Conservation (phyloP, 495 filamentous ascomycete species). For the Talaromyces ruber region DNA sequence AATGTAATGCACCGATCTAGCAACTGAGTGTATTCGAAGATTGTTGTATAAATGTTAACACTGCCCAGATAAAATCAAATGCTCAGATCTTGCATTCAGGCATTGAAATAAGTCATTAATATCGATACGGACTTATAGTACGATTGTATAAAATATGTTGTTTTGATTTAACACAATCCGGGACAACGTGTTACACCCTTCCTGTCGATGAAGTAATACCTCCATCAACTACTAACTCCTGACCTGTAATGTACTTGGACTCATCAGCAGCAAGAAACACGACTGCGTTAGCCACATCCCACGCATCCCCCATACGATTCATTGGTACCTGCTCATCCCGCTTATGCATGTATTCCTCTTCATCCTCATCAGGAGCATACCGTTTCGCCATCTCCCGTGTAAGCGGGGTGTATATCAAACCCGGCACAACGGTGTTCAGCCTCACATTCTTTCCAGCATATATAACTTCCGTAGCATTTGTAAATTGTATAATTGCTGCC, state of each 20-base stretch:
- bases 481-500: conserved; percentile 39
- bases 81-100: no score
- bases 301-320: conserved; percentile 32
- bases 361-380: conserved; percentile 25
- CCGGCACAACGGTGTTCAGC: conserved; percentile 47
- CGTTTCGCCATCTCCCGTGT: conserved; percentile 32
- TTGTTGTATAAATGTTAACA: no score
- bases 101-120: no score
- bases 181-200: conserved; percentile 8
- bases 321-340: conserved; percentile 31
- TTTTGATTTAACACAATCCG: not conserved
- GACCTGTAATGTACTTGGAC: conserved; percentile 43
- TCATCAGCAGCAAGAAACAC: conserved; percentile 43
- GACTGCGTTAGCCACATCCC: conserved; percentile 44
- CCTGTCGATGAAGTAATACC: conserved; percentile 30
- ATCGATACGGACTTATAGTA: no score
- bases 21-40: no score
- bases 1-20: no score
- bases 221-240: conserved; percentile 48
- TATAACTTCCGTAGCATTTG: conserved; percentile 39
- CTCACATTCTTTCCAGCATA: conserved; percentile 38
- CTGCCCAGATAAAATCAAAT: no score
- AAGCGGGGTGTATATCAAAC: conserved; percentile 40
- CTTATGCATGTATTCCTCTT: conserved; percentile 24
- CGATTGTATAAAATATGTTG: no score